Evolutionary conservation across 106 monocot genomes (phyloP).

Genomic region (Dendrobium chrysotoxum): DNA sequence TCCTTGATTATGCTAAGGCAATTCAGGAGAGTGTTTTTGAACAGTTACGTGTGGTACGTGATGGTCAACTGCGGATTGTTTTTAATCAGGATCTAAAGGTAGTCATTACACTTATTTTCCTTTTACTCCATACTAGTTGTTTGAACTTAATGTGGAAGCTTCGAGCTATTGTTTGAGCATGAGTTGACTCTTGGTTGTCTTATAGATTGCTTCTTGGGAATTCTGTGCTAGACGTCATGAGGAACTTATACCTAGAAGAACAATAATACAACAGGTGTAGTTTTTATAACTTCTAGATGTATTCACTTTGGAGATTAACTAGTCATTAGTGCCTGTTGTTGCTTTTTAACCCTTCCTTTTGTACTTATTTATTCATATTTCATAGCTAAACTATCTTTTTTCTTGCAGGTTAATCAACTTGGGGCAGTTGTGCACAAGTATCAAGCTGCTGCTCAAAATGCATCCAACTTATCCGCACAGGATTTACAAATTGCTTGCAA

Average conservation of each 20-base stretch:
- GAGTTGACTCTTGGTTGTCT: background rate
- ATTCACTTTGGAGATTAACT: background rate
- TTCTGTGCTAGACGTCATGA: constrained; percentile 95
- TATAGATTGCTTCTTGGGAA: constrained; percentile 86
- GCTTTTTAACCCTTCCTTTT: background rate
- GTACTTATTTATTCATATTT: background rate
- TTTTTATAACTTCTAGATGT: background rate
- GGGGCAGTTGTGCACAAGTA: constrained; percentile 78
- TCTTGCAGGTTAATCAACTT: constrained; percentile 72
- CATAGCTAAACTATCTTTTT: background rate
- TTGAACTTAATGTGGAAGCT: background rate
- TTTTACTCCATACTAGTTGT: background rate
- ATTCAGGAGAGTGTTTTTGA: constrained; percentile 92
- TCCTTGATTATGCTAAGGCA: constrained; percentile 92
- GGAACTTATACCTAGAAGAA: constrained; percentile 82
- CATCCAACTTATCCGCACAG: constrained; percentile 40
- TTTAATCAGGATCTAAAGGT: constrained; percentile 82
- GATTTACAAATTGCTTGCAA: constrained; percentile 82
- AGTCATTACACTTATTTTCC: background rate
- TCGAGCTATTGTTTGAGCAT: too few relatives aligned
- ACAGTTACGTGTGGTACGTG: constrained; percentile 68
- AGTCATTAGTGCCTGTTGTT: background rate
- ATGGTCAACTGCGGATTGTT: constrained; percentile 83
- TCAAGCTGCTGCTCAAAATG: constrained; percentile 56
- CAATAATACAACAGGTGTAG: constrained; percentile 76